These are phyloP conservation scores for Neoconidiobolus thromboides DNA, from an alignment of 371 early-diverging fungal species.

Conservation along the genomic window DNA sequence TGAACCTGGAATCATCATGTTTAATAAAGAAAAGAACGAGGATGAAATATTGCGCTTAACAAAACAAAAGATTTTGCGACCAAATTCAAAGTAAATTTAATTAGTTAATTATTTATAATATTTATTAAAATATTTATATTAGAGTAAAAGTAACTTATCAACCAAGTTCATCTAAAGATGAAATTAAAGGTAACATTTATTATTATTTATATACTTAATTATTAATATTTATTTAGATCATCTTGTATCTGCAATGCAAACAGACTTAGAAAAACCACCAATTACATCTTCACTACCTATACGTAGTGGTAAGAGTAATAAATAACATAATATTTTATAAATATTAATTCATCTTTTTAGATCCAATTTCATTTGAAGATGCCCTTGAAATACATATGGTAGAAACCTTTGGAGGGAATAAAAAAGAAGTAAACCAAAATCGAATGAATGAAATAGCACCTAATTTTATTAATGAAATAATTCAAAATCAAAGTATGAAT, in stretches of 20 bases:
- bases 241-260: slow-evolving; percentile 3
- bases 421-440: background rate
- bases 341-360: background rate
- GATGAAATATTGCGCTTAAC: background rate
- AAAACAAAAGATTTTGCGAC: background rate
- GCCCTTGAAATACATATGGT: slow-evolving; percentile 1
- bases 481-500: no score
- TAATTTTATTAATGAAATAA: background rate
- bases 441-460: background rate
- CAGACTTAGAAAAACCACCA: background rate
- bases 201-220: background rate
- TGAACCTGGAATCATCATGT: background rate
- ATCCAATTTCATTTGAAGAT: slow-evolving; percentile 4
- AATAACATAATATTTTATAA: background rate
- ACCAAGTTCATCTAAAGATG: background rate
- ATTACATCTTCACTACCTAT: background rate
- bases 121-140: background rate
- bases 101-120: background rate
- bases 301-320: no score
- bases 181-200: background rate
- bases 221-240: background rate
- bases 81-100: background rate
- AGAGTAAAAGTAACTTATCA: background rate
- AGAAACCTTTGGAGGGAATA: background rate
- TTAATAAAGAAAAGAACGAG: background rate